Conservation (phyloP, 2,329 filamentous ascomycete species). For the Aspergillus sp. region DNA sequence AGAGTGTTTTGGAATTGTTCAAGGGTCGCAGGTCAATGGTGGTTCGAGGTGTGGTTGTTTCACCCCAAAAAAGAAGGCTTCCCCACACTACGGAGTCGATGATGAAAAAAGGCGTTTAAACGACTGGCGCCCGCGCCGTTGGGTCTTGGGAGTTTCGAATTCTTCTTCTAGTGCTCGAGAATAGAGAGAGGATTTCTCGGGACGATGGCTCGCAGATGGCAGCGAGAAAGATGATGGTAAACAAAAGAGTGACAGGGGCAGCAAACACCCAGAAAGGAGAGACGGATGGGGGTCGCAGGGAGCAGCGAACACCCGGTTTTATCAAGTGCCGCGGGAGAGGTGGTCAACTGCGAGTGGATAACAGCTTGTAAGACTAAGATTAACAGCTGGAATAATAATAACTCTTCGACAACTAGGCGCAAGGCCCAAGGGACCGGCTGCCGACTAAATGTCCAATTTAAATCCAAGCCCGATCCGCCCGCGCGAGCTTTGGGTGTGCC, state of each 20-base stretch:
- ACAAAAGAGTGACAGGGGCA: constrained; percentile 8
- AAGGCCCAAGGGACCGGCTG: neutral
- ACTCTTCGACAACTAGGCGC: neutral
- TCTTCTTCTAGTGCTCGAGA: neutral
- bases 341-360: neutral
- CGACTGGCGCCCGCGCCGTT: constrained; percentile 3
- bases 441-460: constrained; percentile 9
- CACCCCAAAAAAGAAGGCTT: constrained; percentile 13
- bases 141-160: neutral
- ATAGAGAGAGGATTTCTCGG: neutral
- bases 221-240: neutral
- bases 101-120: constrained; percentile 9
- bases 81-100: constrained; percentile 20
- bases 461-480: constrained; percentile 12
- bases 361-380: neutral
- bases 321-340: neutral
- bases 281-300: neutral
- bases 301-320: constrained; percentile 14
- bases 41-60: constrained; percentile 5
- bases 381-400: neutral
- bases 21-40: neutral
- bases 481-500: constrained; percentile 3
- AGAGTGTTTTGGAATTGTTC: neutral
- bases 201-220: neutral
- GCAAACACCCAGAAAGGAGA: constrained; percentile 6